Percentiles rank a stretch among this genome's conserved stretches.
Evolutionary conservation across 2,329 filamentous ascomycete species (phyloP).

Genomic region (Raffaelea arxii): DNA sequence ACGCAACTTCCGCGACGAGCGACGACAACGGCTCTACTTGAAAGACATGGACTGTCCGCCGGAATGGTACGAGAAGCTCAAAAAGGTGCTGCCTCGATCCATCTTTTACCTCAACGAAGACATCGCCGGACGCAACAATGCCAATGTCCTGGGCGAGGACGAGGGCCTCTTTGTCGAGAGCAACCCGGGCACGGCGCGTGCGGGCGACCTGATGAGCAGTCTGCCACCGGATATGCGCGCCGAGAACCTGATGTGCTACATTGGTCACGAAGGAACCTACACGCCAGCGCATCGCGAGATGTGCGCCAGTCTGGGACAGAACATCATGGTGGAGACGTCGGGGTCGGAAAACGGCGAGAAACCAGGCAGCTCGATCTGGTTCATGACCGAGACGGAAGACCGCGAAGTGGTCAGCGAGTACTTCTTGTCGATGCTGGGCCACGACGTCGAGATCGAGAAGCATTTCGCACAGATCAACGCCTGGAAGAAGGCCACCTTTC

Average conservation of each 20-base stretch:
- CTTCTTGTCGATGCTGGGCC: constrained; percentile 83
- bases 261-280: constrained; percentile 94
- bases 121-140: constrained; percentile 33
- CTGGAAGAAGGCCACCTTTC: constrained; percentile 91
- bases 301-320: constrained; percentile 92
- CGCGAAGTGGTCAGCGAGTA: constrained; percentile 85
- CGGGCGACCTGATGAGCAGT: constrained; percentile 92
- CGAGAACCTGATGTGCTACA: constrained; percentile 96
- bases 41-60: constrained; percentile 94
- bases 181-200: constrained; percentile 53
- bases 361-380: constrained; percentile 89
- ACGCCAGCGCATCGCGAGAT: constrained; percentile 94
- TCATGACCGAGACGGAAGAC: constrained; percentile 96
- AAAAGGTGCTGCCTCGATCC: constrained; percentile 66
- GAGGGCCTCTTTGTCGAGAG: constrained; percentile 33
- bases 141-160: constrained; percentile 16
- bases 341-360: constrained; percentile 62
- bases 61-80: constrained; percentile 75
- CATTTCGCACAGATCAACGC: constrained; percentile 94
- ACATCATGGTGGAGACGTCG: constrained; percentile 96
- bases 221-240: constrained; percentile 80
- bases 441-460: constrained; percentile 94
- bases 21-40: constrained; percentile 78
- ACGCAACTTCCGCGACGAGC: constrained; percentile 67
- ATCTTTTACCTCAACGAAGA: constrained; percentile 87